phyloP scores from a whole-genome alignment of 2,329 filamentous ascomycete genomes.

The Verticillium longisporum region DNA sequence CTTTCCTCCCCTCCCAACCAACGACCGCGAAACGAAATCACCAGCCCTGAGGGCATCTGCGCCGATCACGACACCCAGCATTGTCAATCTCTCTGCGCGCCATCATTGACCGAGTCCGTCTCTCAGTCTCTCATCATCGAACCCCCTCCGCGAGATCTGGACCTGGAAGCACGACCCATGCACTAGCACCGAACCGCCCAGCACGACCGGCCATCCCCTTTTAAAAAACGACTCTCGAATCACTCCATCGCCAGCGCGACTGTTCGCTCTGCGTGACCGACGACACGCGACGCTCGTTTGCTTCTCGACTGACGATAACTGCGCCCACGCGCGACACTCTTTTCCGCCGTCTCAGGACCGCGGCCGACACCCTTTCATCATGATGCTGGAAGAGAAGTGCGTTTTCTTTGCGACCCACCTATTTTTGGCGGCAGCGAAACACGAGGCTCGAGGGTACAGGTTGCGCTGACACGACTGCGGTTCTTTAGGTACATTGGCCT shows the following conservation, averaged over 20 bases:
- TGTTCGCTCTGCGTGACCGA: background rate
- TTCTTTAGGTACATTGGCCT: constrained; percentile 64
- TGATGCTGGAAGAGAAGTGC: constrained; percentile 14
- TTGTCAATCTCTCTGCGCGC: background rate
- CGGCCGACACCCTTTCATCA: constrained; percentile 1
- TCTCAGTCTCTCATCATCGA: background rate
- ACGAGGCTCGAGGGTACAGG: background rate
- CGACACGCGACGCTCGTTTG: constrained; percentile 7
- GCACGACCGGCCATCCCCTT: background rate
- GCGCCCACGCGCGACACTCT: constrained; percentile 2
- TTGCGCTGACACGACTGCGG: constrained; percentile 20
- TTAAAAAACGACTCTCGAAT: background rate
- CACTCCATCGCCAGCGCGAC: background rate
- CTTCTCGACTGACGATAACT: background rate
- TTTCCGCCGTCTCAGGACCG: constrained; percentile 7
- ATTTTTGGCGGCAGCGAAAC: background rate
- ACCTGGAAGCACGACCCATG: background rate
- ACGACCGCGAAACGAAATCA: background rate
- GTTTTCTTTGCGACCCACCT: constrained; percentile 5
- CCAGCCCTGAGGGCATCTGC: background rate
- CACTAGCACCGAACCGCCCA: background rate
- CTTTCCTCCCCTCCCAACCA: background rate
- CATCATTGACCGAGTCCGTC: background rate
- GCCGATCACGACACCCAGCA: background rate
- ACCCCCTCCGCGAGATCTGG: background rate